phyloP scores from a whole-genome alignment of 352 stramenopile species.

The Phytophthora foliorum region DNA sequence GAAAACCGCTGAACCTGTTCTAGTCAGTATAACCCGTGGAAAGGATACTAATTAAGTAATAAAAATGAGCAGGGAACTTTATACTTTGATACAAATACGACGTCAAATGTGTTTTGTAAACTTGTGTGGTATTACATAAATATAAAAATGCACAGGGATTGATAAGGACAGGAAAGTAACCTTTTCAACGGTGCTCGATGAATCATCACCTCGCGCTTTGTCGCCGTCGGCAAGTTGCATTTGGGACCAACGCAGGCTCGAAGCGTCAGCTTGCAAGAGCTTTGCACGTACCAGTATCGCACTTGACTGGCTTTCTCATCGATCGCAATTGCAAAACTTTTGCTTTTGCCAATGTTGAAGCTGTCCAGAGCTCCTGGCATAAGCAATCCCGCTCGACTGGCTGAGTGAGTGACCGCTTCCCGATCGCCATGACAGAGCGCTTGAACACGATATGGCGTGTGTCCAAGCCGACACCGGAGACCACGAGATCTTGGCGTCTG shows the following conservation, averaged over 20 bases:
- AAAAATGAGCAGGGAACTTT: too few species aligned
- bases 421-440: constrained; percentile 11
- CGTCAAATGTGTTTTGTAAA: not conserved
- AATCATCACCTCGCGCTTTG: not conserved
- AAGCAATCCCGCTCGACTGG: constrained; percentile 34
- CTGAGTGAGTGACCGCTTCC: constrained; percentile 11
- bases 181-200: constrained; percentile 7
- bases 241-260: not conserved
- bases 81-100: too few species aligned
- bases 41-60: too few species aligned
- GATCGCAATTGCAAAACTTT: not conserved
- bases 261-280: not conserved
- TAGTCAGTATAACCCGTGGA: too few species aligned
- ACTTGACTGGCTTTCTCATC: too few species aligned
- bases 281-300: too few species aligned
- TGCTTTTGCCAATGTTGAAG: constrained; percentile 23
- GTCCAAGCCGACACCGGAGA: constrained; percentile 3
- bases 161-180: not conserved
- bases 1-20: too few species aligned
- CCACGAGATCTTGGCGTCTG: constrained; percentile 35
- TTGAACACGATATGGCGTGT: constrained; percentile 27
- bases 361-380: constrained; percentile 12
- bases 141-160: too few species aligned
- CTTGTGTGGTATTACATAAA: too few species aligned
- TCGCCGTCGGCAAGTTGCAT: constrained; percentile 1